Percentiles rank a stretch among this genome's conserved stretches.
phyloP scores from a whole-genome alignment of 768 basidiomycete species.

The Boletales sp. region DNA sequence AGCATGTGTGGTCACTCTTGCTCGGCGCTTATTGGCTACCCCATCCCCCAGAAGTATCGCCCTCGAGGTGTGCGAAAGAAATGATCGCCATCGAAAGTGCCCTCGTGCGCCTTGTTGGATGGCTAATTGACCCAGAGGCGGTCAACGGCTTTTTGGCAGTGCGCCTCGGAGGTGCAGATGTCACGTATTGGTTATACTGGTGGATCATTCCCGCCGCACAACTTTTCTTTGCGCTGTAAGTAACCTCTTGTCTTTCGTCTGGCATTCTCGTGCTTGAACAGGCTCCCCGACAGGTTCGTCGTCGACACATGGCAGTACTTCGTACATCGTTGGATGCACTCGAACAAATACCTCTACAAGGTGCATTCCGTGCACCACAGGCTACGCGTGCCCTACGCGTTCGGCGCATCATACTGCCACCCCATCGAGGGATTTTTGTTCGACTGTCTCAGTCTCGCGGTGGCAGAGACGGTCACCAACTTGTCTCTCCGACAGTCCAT shows the following conservation, averaged over 20 bases:
- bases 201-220: slow-evolving; percentile 81
- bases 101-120: slow-evolving; percentile 38
- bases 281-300: slow-evolving; percentile 58
- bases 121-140: slow-evolving; percentile 41
- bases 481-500: slow-evolving; percentile 82
- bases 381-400: slow-evolving; percentile 95
- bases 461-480: slow-evolving; percentile 66
- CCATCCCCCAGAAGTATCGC: slow-evolving; percentile 32
- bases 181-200: slow-evolving; percentile 83
- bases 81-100: slow-evolving; percentile 40
- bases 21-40: slow-evolving; percentile 70
- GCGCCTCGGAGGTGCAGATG: slow-evolving; percentile 32
- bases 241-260: slow-evolving; percentile 13
- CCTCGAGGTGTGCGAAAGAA: slow-evolving; percentile 38
- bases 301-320: slow-evolving; percentile 99
- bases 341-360: slow-evolving; percentile 86
- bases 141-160: slow-evolving; percentile 33
- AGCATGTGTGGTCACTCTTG: slow-evolving; percentile 80
- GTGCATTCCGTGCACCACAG: slow-evolving; percentile 94
- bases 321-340: slow-evolving; percentile 90
- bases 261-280: neutral
- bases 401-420: slow-evolving; percentile 96
- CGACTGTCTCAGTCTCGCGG: slow-evolving; percentile 73
- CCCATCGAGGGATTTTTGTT: slow-evolving; percentile 91
- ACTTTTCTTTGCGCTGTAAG: slow-evolving; percentile 79